These are phyloP conservation scores for Colletotrichum caudatum DNA, from an alignment of 2,329 filamentous ascomycete species.

Conservation along the genomic window DNA sequence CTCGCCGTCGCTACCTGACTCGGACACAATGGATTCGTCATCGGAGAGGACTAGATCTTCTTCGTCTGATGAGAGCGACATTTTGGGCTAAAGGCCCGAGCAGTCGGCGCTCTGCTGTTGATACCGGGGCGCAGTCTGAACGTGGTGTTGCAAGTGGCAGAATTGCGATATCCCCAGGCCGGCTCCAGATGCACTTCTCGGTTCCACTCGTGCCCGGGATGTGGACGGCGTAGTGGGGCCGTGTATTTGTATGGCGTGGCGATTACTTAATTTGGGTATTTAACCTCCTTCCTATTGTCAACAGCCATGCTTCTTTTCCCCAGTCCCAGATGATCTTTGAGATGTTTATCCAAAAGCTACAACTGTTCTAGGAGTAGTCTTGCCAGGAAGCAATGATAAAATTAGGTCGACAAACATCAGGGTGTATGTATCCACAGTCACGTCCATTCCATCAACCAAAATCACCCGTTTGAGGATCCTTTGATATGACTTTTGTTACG, in stretches of 20 bases:
- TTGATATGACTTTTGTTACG: too few relatives aligned
- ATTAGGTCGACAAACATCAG: neutral
- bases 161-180: conserved; percentile 14
- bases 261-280: neutral
- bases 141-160: conserved; percentile 10
- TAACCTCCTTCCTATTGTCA: neutral
- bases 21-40: conserved; percentile 32
- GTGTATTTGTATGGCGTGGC: neutral
- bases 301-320: neutral
- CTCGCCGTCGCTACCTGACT: conserved; percentile 41
- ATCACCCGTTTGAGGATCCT: too few relatives aligned
- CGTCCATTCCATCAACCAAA: neutral
- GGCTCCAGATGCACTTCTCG: conserved; percentile 7
- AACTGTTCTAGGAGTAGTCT: too few relatives aligned
- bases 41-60: conserved; percentile 40
- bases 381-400: neutral
- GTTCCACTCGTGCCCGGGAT: conserved; percentile 25
- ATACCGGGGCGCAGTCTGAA: neutral
- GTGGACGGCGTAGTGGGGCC: conserved; percentile 31
- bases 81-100: conserved; percentile 32
- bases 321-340: neutral
- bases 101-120: conserved; percentile 10
- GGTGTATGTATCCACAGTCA: neutral
- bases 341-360: neutral
- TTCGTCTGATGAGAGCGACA: conserved; percentile 42